phyloP scores from a whole-genome alignment of 495 filamentous ascomycete species.

The Gamarada debralockiae region DNA sequence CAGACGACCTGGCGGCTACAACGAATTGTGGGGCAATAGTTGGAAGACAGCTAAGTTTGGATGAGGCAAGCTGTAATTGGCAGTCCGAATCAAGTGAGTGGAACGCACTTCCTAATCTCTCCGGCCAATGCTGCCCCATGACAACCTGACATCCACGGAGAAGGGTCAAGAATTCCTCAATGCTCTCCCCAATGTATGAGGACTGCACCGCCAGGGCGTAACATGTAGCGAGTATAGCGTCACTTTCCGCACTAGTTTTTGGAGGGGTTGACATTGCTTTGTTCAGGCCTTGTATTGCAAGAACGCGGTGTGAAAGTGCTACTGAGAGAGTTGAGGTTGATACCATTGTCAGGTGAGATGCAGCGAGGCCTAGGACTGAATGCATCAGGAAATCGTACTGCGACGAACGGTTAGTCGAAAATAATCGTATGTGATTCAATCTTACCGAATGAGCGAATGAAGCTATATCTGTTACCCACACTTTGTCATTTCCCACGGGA shows the following conservation, averaged over 20 bases:
- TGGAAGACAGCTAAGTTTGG: too few species aligned
- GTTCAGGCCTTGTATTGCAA: background rate
- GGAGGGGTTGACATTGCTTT: background rate
- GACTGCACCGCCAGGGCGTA: background rate
- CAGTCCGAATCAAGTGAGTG: too few species aligned
- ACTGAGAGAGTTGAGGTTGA: background rate
- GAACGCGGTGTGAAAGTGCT: background rate
- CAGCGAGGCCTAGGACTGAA: slow-evolving; percentile 1
- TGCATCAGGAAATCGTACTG: slow-evolving; percentile 4
- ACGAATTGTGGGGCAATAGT: too few species aligned
- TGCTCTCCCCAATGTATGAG: background rate
- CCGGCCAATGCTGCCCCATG: background rate
- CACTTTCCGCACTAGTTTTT: background rate
- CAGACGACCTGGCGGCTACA: too few species aligned
- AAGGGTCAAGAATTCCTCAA: slow-evolving; percentile 1
- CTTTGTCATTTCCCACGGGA: background rate
- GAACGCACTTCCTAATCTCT: background rate
- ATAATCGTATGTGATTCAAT: background rate
- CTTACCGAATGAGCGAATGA: background rate
- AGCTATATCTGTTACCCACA: background rate
- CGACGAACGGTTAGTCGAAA: background rate
- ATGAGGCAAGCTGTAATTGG: too few species aligned
- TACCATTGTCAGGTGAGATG: background rate
- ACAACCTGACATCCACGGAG: background rate
- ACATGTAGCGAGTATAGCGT: slow-evolving; percentile 2